A percentile compares a stretch with the other conserved stretches of the same genome.
phyloP scores from a whole-genome alignment of 2,329 filamentous ascomycete genomes.

The Aspergillus bombycis region DNA sequence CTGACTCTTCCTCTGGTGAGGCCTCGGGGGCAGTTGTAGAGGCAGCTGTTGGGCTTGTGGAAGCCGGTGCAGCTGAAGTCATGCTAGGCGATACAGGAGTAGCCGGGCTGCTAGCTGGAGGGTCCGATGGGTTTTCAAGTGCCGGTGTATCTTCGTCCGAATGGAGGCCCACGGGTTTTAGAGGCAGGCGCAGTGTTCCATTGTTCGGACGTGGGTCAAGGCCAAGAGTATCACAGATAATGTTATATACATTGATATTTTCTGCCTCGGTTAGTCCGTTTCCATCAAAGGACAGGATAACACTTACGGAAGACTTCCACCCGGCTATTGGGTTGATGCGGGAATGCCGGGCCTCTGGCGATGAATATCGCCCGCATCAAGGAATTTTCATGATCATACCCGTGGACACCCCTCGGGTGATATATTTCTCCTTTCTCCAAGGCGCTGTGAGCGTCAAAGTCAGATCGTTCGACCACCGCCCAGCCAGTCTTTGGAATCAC shows the following conservation, averaged over 20 bases:
- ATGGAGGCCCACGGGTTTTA: slow-evolving; percentile 49
- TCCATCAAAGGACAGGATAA: slow-evolving; percentile 8
- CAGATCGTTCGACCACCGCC: slow-evolving; percentile 80
- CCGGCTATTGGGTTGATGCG: slow-evolving; percentile 78
- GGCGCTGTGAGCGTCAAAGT: slow-evolving; percentile 74
- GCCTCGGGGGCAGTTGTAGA: slow-evolving; percentile 4
- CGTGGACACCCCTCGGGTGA: slow-evolving; percentile 82
- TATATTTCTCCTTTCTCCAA: slow-evolving; percentile 69
- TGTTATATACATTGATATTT: slow-evolving; percentile 94
- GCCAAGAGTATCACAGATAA: slow-evolving; percentile 84
- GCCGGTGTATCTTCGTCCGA: slow-evolving; percentile 41
- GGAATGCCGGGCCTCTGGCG: slow-evolving; percentile 88
- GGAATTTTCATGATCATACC: slow-evolving; percentile 92
- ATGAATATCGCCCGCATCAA: slow-evolving; percentile 97
- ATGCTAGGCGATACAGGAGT: not conserved
- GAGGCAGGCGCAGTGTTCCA: slow-evolving; percentile 69
- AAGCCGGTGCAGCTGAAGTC: not conserved
- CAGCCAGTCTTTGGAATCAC: slow-evolving; percentile 90
- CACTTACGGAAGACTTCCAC: slow-evolving; percentile 78
- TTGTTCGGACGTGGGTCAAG: slow-evolving; percentile 79
- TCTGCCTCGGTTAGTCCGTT: slow-evolving; percentile 55
- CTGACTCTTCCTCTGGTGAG: slow-evolving; percentile 7
- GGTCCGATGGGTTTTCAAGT: slow-evolving; percentile 38
- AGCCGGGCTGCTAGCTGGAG: slow-evolving; percentile 23
- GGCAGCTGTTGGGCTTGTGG: slow-evolving; percentile 7